phyloP scores from a whole-genome alignment of 2,329 filamentous ascomycete species.

The Cytospora piceicola region DNA sequence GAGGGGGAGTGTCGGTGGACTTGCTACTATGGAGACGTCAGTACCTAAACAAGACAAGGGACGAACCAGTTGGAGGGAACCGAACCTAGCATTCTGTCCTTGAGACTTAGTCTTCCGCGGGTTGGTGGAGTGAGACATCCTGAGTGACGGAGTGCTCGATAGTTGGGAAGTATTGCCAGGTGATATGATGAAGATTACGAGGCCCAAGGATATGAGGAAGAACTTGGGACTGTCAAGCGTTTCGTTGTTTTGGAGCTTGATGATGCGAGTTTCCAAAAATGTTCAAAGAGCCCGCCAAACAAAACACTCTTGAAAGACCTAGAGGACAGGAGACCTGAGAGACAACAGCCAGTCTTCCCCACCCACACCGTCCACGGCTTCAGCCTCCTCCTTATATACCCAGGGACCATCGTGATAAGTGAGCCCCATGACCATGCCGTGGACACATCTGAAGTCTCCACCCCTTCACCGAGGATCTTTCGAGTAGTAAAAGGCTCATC shows the following conservation, averaged over 20 bases:
- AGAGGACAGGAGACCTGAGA: neutral
- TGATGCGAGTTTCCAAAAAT: neutral
- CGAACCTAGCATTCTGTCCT: slow-evolving; percentile 19
- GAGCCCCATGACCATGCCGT: slow-evolving; percentile 10
- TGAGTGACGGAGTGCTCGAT: neutral
- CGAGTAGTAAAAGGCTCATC: slow-evolving; percentile 25
- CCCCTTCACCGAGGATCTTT: slow-evolving; percentile 5
- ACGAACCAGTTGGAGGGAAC: neutral
- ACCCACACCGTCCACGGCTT: neutral
- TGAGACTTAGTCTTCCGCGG: slow-evolving; percentile 12
- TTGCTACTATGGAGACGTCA: slow-evolving; percentile 8
- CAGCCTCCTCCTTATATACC: slow-evolving; percentile 6
- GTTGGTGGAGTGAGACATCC: slow-evolving; percentile 27
- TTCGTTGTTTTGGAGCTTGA: slow-evolving; percentile 7
- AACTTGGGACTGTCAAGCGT: neutral
- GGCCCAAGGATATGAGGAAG: neutral
- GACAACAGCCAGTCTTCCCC: slow-evolving; percentile 1
- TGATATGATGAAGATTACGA: neutral
- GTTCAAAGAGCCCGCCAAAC: slow-evolving; percentile 5
- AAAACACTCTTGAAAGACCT: slow-evolving; percentile 17
- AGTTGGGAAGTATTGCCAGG: neutral
- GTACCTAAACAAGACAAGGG: neutral
- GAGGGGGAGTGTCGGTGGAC: slow-evolving; percentile 1
- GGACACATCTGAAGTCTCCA: slow-evolving; percentile 17
- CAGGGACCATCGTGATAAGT: slow-evolving; percentile 11